phyloP scores from a whole-genome alignment of 768 basidiomycete genomes.

The Tubosaeta sp. region DNA sequence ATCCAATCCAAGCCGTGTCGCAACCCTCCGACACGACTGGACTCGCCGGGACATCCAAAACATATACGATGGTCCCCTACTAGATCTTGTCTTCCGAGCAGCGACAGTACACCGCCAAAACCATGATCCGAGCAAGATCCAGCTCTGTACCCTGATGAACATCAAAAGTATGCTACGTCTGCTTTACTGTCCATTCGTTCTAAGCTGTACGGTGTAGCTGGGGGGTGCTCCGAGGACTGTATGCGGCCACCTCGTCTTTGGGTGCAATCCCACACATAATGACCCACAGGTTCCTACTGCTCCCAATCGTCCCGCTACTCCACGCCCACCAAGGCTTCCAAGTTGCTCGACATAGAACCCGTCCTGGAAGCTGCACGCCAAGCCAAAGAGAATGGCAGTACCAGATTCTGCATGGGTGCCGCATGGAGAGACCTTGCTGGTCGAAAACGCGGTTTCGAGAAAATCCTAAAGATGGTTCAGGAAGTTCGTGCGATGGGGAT shows the following conservation, averaged over 20 bases:
- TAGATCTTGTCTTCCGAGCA: constrained; percentile 86
- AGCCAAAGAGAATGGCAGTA: constrained; percentile 95
- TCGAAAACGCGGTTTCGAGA: constrained; percentile 89
- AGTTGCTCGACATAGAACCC: constrained; percentile 83
- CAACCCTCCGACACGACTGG: constrained; percentile 60
- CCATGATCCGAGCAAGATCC: constrained; percentile 87
- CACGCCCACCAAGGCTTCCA: constrained; percentile 84
- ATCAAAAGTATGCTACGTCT: constrained; percentile 78
- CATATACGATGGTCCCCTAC: constrained; percentile 81
- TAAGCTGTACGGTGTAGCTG: constrained; percentile 48
- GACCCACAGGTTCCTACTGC: constrained; percentile 80
- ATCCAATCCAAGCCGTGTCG: constrained; percentile 3
- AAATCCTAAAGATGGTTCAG: constrained; percentile 88
- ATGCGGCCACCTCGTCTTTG: constrained; percentile 26
- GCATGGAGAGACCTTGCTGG: constrained; percentile 96
- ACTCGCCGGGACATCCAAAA: constrained; percentile 72
- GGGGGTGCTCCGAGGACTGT: constrained; percentile 97
- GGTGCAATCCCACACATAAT: background rate
- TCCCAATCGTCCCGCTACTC: constrained; percentile 95
- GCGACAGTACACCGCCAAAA: constrained; percentile 79
- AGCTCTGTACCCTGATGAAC: constrained; percentile 97
- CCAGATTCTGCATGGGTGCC: constrained; percentile 98
- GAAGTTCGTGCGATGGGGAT: constrained; percentile 93
- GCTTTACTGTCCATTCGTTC: constrained; percentile 16
- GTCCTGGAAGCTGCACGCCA: constrained; percentile 89